Conservation (phyloP, 23 red algal genomes). For the Gracilariopsis chorda region DNA sequence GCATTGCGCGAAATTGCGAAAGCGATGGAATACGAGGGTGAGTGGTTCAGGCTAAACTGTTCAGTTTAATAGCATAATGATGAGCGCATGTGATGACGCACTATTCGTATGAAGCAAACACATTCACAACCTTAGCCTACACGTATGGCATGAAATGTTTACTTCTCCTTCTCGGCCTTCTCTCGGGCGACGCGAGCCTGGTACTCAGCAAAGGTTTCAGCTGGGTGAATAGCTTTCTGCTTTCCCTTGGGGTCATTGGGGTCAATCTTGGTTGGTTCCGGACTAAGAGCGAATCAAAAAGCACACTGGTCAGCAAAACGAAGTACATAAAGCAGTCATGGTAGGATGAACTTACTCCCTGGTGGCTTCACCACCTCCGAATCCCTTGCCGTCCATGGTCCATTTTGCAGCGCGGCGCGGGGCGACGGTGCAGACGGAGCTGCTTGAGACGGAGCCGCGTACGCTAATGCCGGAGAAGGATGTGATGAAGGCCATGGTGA, state of each 20-base stretch:
- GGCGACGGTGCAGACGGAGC: constrained; percentile 7
- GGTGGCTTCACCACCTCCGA: constrained; percentile 68
- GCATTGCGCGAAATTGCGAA: too few species aligned
- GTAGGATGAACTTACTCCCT: constrained; percentile 46
- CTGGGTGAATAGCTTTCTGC: constrained; percentile 72
- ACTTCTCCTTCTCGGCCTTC: constrained; percentile 44
- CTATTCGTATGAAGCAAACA: too few species aligned
- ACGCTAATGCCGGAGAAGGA: constrained; percentile 58
- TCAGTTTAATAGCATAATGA: too few species aligned
- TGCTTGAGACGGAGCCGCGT: background rate
- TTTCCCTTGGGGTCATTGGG: constrained; percentile 64
- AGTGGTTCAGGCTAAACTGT: too few species aligned
- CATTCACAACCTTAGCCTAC: too few species aligned
- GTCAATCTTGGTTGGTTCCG: constrained; percentile 49
- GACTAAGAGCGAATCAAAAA: background rate
- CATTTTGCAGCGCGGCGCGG: constrained; percentile 51
- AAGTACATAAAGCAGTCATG: background rate
- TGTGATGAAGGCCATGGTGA: constrained; percentile 15
- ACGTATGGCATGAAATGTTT: background rate
- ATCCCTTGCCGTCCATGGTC: constrained; percentile 69
- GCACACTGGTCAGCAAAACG: background rate
- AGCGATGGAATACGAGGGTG: too few species aligned
- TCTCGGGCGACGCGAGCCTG: constrained; percentile 56
- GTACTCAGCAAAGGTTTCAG: constrained; percentile 71
- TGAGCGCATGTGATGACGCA: too few species aligned